Base-by-base conservation (phyloP, 192 early-diverging fungal genomes). In the Coemansia sp. region DNA sequence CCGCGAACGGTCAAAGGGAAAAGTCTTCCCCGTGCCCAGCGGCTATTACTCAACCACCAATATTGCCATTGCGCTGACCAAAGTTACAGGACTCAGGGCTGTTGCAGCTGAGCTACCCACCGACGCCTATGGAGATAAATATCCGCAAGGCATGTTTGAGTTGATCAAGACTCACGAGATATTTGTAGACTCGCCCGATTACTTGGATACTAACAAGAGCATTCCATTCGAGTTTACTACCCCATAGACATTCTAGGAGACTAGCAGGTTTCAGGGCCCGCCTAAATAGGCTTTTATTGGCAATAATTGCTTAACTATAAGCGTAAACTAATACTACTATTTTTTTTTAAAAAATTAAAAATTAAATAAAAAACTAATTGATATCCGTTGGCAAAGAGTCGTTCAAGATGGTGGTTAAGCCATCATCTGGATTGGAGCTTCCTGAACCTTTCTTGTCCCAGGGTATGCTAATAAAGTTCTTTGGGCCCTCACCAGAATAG, bases 21-120 rank as follows among this genome's bases (percentile, higher is more conserved):
- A 50, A 9, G 55, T 67, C n/a, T 45, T 67, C 14, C 71, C 64
- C 0, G 71, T 65, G 1, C n/a, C 33, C 5, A 62, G 65, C 14
- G 71, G 71, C 0, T 66, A 62, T 31, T 73, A 62, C 34, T 73
- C 71, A 24, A 60, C 64, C 0, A 39, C 28, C 7, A 60, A 73
- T 9, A 62, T 73, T 37, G 60, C 63, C 40, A 53, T 58, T 2
- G 71, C 71, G 14, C 62, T 73, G 43, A 67, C 65, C 21, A 38
- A 18, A 11, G 65, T 50, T 18, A 63, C 71, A 5, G 65, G 65
- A 1, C 56, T 73, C 34, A n/a, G n/a, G 24, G 48, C 71, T 0
- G 23, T 26, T 0, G 60, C 60, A 7, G 35, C 56, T 10, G n/a
- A 62, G 34, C 59, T 73, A 23, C 60, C 71, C 3, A 24, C 62